Conservation (phyloP, 192 early-diverging fungal species). For the Dimargaris verticillata region DNA sequence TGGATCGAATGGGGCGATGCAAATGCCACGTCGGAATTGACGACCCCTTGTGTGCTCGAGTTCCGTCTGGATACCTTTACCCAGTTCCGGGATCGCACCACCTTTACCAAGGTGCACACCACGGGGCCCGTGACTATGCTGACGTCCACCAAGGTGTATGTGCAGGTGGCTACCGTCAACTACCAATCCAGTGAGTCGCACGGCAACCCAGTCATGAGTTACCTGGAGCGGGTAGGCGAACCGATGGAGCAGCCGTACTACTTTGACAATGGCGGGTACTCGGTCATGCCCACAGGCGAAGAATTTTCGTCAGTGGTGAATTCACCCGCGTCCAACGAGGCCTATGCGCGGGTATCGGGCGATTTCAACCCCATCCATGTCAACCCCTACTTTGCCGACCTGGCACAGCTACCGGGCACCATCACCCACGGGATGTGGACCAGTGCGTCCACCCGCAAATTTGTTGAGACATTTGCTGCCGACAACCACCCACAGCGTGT, state of each 20-base stretch:
- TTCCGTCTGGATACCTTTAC: slow-evolving; percentile 59
- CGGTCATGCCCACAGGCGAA: slow-evolving; percentile 70
- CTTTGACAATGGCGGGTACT: slow-evolving; percentile 85
- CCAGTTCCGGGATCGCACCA: slow-evolving; percentile 39
- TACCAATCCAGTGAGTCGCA: slow-evolving; percentile 55
- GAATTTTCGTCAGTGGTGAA: slow-evolving; percentile 75
- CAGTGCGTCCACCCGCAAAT: slow-evolving; percentile 80
- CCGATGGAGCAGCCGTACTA: slow-evolving; percentile 76
- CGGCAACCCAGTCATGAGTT: slow-evolving; percentile 81
- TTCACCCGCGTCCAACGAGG: slow-evolving; percentile 69
- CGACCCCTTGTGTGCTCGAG: slow-evolving; percentile 48
- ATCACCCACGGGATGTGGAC: slow-evolving; percentile 99
- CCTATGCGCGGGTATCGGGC: slow-evolving; percentile 73
- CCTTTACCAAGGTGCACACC: slow-evolving; percentile 57
- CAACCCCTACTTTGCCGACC: slow-evolving; percentile 84
- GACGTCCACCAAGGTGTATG: slow-evolving; percentile 64
- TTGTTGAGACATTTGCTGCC: slow-evolving; percentile 88
- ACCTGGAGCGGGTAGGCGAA: slow-evolving; percentile 68
- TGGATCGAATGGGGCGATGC: slow-evolving; percentile 67
- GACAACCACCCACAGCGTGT: slow-evolving; percentile 84
- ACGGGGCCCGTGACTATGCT: slow-evolving; percentile 56
- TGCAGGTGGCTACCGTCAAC: slow-evolving; percentile 66
- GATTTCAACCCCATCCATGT: slow-evolving; percentile 96
- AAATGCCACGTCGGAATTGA: slow-evolving; percentile 29
- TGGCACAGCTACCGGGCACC: slow-evolving; percentile 76